Base-by-base conservation (phyloP, 257 asterid genomes). In the Perilla frutescens region DNA sequence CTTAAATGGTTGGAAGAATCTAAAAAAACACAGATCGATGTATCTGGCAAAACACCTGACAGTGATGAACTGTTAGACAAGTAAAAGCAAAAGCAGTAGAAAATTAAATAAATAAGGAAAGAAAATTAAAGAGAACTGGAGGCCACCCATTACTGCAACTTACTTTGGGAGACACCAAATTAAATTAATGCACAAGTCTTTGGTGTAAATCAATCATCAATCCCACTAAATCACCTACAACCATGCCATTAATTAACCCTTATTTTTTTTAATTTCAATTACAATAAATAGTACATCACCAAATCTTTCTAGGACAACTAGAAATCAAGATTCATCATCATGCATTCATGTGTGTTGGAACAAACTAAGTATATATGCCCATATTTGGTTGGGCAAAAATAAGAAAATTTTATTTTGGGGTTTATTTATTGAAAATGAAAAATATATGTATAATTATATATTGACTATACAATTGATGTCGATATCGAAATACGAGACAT, bases 1-100 rank as follows among this genome's bases (percentile, higher is more conserved):
- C 74, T 74, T 74, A 71, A 73, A 64, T 63, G 66, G 84, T 68
- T 73, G 84, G 75, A 69, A 76, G 70, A 82, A 79, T 82, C 84
- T 79, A 15, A 36, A 54, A 78, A 73, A 47, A 39, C 56, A 57
- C 44, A 61, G 67, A 62, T 62, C 36, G 67, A 70, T 78, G 77
- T 59, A 60, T 74, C 73, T 51, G 80, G 26, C 5, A 63, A 74
- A 20, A 66, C 69, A 72, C 58, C 81, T 77, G 82, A 45, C 78
- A 71, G 44, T 75, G 39, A 67, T 50, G 54, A 67, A 50, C 55
- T 72, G 55, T 65, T 54, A 32, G 56, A 74, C 71, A 57, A 44
- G 68, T 20, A 11, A 55, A 20, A 31, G 29, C n/a, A 45, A 68
- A 58, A 57, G 26, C 20, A 53, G 55, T 11, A 47, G 44, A 45